Base-by-base conservation (phyloP, 371 early-diverging fungal species). In the Mucor irregularis region DNA sequence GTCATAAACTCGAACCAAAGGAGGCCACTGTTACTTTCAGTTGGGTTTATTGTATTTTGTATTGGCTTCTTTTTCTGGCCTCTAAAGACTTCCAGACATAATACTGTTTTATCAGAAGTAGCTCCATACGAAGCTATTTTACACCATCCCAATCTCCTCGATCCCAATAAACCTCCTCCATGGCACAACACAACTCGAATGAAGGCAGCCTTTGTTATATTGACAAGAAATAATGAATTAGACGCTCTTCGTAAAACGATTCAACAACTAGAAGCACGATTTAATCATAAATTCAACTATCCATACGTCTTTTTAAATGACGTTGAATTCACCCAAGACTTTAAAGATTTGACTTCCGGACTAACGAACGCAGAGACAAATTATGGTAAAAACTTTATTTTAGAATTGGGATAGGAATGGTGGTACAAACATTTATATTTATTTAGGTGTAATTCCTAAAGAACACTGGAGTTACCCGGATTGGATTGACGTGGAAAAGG, bases 241-340 rank as follows among this genome's bases (percentile, higher is more conserved):
- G 62, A 85, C 19, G 85, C 79, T 8, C 80, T 95, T 45, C 66
- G 73, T 29, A 62, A 56, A 19, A 82, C 93, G 0, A 78, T 97
- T 60, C 78, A 72, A 19, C 82, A 87, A 64, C 72, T 94, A 13
- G 94, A 95, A 65, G 85, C 89, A 29, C 69, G 85, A 42, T 94
- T 95, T 68, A 97, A 97, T 67, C 74, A 69, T 49, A 75, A 82
- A 35, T 92, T 81, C 70, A 73, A 87, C 53, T 97, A 95, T 58
- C 95, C 95, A 0, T 97, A 94, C 66, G 90, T 97, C 16, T 88
- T 90, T 56, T 43, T 90, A 51, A 92, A 90, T 64, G 90, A 97
- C 50, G 79, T 74, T 28, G 88, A 88, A 7, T 97, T 96, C 53
- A 84, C 88, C 0, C 76, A 83, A 5, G 80, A 85, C 43, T 97